These are phyloP conservation scores for Rhododendron ovatum DNA, from an alignment of 148 eudicot species.

Conservation along the genomic window DNA sequence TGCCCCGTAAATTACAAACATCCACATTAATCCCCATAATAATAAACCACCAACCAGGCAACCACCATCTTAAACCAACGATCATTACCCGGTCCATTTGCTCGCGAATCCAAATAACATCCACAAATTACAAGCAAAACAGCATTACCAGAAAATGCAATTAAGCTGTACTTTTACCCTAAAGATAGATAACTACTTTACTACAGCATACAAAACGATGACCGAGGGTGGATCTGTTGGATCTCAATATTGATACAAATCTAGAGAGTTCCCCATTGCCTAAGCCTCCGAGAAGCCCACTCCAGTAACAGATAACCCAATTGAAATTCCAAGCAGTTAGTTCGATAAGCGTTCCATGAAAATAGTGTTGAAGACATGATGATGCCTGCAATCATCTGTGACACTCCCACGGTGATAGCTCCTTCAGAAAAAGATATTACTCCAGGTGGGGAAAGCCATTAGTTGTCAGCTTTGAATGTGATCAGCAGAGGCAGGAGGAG, in stretches of 20 bases:
- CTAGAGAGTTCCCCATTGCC: not conserved
- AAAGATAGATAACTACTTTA: not conserved
- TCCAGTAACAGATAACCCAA: not conserved
- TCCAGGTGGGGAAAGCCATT: not conserved
- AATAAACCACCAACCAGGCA: not conserved
- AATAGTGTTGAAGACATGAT: not conserved
- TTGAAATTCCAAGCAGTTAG: not conserved
- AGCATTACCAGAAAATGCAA: not conserved
- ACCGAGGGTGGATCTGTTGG: not conserved
- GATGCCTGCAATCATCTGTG: not conserved
- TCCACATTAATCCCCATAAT: not conserved
- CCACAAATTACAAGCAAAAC: not conserved
- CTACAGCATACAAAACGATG: not conserved
- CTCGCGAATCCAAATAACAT: not conserved
- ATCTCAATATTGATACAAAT: not conserved
- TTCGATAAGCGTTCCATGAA: not conserved
- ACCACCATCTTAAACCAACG: not conserved
- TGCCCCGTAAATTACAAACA: not conserved
- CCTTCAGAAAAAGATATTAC: not conserved
- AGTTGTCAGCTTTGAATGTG: not conserved
- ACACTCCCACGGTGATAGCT: not conserved
- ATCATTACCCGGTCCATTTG: not conserved
- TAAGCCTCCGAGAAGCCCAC: not conserved
- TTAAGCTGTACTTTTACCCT: not conserved
- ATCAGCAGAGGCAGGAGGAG: not conserved